Percentiles rank a stretch among this genome's conserved stretches.
Conservation (phyloP, 352 stramenopile species). For the Peronospora farinosa region DNA sequence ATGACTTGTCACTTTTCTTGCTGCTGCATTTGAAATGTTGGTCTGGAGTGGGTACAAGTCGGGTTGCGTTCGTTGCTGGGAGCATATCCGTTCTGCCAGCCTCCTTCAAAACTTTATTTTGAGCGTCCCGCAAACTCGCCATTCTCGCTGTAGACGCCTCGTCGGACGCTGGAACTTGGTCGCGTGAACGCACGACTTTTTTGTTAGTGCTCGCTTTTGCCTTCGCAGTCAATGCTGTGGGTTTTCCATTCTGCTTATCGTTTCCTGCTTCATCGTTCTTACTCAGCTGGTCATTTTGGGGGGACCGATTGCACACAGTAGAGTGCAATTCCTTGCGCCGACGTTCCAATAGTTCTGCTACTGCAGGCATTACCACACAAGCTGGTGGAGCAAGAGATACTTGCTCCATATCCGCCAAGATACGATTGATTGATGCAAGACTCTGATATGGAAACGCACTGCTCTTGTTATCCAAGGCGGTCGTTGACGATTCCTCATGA, state of each 20-base stretch:
- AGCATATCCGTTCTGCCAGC: not conserved
- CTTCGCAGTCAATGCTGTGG: not conserved
- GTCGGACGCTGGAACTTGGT: conserved; percentile 1
- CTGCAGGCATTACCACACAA: conserved; percentile 18
- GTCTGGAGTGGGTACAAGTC: not conserved
- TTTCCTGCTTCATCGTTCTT: conserved; percentile 1
- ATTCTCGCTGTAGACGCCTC: not conserved
- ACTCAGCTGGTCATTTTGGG: not conserved
- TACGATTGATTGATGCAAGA: conserved; percentile 5
- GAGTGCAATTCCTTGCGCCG: conserved; percentile 16
- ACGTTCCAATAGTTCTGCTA: conserved; percentile 19
- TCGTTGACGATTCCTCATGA: not conserved
- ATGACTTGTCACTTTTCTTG: conserved; percentile 4
- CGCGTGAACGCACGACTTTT: not conserved
- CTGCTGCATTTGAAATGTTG: conserved; percentile 2
- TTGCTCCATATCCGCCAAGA: conserved; percentile 21
- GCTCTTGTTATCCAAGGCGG: not conserved
- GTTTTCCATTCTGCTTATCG: not conserved
- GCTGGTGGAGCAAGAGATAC: conserved; percentile 12
- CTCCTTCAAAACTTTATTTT: conserved; percentile 4
- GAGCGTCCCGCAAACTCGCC: not conserved
- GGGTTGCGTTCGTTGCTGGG: not conserved
- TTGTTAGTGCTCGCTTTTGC: not conserved
- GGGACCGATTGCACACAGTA: not conserved
- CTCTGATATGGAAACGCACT: not conserved